These are phyloP conservation scores for Candida wancherniae DNA, from an alignment of 805 yeast genomes.

Conservation along the genomic window DNA sequence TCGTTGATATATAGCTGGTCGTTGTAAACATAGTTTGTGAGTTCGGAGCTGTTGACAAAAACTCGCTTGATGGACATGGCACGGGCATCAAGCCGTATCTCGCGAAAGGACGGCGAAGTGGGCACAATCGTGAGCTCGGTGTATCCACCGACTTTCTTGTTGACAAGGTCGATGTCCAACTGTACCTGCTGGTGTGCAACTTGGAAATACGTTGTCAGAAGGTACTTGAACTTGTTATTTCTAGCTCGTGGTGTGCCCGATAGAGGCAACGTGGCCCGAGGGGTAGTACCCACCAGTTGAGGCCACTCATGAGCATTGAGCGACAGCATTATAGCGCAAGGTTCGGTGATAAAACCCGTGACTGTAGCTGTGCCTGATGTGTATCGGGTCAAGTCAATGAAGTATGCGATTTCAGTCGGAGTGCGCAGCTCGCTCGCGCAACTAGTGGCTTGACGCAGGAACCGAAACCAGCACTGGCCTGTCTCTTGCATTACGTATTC, in stretches of 20 bases:
- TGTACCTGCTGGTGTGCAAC: slow-evolving; percentile 82
- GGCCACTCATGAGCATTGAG: slow-evolving; percentile 7
- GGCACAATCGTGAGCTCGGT: slow-evolving; percentile 86
- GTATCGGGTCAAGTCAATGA: too few species aligned
- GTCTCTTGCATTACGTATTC: too few species aligned
- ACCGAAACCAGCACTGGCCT: too few species aligned
- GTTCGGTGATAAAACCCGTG: too few species aligned
- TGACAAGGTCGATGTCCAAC: slow-evolving; percentile 73
- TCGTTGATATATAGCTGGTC: slow-evolving; percentile 47
- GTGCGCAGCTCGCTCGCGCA: too few species aligned
- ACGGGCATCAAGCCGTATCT: slow-evolving; percentile 73
- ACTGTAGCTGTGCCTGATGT: too few species aligned
- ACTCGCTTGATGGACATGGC: slow-evolving; percentile 64
- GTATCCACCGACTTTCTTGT: slow-evolving; percentile 55
- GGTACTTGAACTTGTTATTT: slow-evolving; percentile 6
- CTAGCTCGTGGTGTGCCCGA: slow-evolving; percentile 14
- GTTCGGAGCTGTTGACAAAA: slow-evolving; percentile 51
- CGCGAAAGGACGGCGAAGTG: slow-evolving; percentile 49
- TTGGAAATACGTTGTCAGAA: slow-evolving; percentile 48
- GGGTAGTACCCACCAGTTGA: slow-evolving; percentile 17
- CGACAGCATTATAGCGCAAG: too few species aligned
- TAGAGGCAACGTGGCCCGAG: slow-evolving; percentile 8
- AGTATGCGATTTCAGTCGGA: too few species aligned
- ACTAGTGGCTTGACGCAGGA: too few species aligned
- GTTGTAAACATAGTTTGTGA: slow-evolving; percentile 49